Conservation (phyloP, 2,329 filamentous ascomycete genomes). For the Uncinocarpus reesii region DNA sequence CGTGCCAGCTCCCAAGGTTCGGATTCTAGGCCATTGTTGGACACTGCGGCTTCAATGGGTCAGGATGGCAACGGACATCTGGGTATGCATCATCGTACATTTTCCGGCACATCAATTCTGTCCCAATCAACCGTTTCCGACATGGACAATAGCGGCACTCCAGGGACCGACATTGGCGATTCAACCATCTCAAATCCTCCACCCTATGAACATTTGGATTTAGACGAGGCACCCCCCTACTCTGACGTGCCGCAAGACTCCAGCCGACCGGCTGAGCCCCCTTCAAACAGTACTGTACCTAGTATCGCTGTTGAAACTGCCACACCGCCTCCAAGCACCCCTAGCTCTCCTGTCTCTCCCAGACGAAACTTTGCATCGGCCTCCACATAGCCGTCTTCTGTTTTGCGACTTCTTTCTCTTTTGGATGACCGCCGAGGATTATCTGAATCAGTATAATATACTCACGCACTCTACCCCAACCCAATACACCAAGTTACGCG, state of each 20-base stretch:
- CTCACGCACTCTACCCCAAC: no score
- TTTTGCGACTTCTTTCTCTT: no score
- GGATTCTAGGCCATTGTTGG: slow-evolving; percentile 38
- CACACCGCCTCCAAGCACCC: slow-evolving; percentile 18
- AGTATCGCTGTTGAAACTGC: slow-evolving; percentile 22
- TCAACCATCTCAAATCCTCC: slow-evolving; percentile 31
- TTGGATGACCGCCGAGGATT: no score
- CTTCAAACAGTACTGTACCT: slow-evolving; percentile 17
- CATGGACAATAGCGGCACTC: slow-evolving; percentile 21
- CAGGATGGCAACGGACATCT: slow-evolving; percentile 23
- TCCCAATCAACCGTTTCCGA: slow-evolving; percentile 24
- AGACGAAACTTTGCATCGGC: not conserved
- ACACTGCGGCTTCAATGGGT: slow-evolving; percentile 29
- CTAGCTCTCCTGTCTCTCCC: slow-evolving; percentile 18
- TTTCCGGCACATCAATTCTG: slow-evolving; percentile 29
- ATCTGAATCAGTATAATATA: no score
- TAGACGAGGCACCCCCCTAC: slow-evolving; percentile 38
- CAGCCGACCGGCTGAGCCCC: slow-evolving; percentile 7
- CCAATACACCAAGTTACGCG: no score
- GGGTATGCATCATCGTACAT: slow-evolving; percentile 23
- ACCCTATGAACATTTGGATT: slow-evolving; percentile 34
- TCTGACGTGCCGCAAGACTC: slow-evolving; percentile 4
- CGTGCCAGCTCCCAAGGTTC: slow-evolving; percentile 40
- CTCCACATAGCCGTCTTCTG: not conserved
- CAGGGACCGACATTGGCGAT: slow-evolving; percentile 30